Percentiles rank a stretch among this genome's conserved stretches.
Evolutionary conservation across 495 filamentous ascomycete genomes (phyloP).

Genomic region (Talaromyces adpressus): DNA sequence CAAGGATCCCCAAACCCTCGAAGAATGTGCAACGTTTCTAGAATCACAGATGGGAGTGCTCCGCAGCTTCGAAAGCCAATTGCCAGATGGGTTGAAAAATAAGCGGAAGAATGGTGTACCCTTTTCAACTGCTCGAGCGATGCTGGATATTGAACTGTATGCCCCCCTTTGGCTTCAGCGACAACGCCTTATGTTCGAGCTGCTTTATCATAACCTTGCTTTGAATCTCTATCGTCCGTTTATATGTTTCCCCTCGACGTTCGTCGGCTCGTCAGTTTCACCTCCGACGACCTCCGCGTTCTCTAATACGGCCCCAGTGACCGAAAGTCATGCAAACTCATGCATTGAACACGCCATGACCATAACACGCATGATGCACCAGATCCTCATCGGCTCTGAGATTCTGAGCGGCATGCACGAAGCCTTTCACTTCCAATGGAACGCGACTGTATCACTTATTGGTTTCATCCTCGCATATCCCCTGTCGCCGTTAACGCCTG

Average conservation of each 20-base stretch:
- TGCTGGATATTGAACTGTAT: conserved; percentile 27
- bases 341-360: conserved; percentile 40
- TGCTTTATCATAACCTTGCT: conserved; percentile 22
- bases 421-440: conserved; percentile 44
- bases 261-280: background rate
- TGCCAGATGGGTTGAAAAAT: conserved; percentile 29
- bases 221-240: conserved; percentile 21
- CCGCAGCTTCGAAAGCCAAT: conserved; percentile 25
- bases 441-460: conserved; percentile 38
- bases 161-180: conserved; percentile 29
- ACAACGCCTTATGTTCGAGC: conserved; percentile 22
- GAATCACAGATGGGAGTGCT: conserved; percentile 16
- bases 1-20: conserved; percentile 8
- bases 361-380: conserved; percentile 38
- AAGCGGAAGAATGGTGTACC: conserved; percentile 23
- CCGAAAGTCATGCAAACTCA: conserved; percentile 24
- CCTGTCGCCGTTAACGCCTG: conserved; percentile 17
- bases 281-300: background rate
- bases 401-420: conserved; percentile 38
- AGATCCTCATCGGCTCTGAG: conserved; percentile 37
- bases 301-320: conserved; percentile 13
- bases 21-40: conserved; percentile 26
- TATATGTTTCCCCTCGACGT: conserved; percentile 17
- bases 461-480: conserved; percentile 42
- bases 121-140: conserved; percentile 28